Conservation (phyloP, 179 eudicot species). For the Camellia oleifera region DNA sequence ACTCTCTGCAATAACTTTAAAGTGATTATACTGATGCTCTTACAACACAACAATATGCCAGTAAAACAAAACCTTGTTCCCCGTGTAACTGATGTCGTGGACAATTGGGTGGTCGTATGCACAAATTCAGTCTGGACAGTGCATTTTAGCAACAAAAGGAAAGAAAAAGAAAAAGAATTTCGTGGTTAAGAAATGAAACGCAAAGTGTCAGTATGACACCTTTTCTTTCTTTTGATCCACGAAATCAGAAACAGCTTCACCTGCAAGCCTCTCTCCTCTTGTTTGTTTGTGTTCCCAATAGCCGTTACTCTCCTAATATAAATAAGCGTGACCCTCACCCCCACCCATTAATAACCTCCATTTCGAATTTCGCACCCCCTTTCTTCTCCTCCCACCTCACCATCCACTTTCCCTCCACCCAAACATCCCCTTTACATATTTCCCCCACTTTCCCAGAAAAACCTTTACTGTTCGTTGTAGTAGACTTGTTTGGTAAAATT, state of each 20-base stretch:
- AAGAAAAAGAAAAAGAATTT: not conserved
- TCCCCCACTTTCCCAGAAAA: not conserved
- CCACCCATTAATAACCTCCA: not conserved
- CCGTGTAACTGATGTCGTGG: too few species aligned
- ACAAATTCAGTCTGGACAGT: too few species aligned
- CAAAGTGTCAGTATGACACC: slow-evolving; percentile 13
- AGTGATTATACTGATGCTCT: too few species aligned
- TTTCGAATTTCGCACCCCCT: not conserved
- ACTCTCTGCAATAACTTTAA: too few species aligned
- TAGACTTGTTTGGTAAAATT: not conserved
- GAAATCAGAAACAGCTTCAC: not conserved
- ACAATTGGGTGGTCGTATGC: too few species aligned
- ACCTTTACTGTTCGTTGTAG: not conserved
- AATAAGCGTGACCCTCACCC: slow-evolving; percentile 4
- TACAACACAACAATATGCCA: too few species aligned
- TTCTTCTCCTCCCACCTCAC: too few species aligned
- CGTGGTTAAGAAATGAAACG: not conserved
- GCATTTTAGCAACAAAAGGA: not conserved
- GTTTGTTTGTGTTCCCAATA: slow-evolving; percentile 11
- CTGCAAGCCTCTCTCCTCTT: not conserved
- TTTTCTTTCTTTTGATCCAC: slow-evolving; percentile 5
- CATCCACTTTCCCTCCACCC: slow-evolving; percentile 10
- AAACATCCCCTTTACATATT: slow-evolving; percentile 1
- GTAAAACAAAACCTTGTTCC: too few species aligned
- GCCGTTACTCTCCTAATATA: slow-evolving; percentile 4